phyloP scores from a whole-genome alignment of 1,139 yeast genomes.

The Lodderomyces orthopsilosis region DNA sequence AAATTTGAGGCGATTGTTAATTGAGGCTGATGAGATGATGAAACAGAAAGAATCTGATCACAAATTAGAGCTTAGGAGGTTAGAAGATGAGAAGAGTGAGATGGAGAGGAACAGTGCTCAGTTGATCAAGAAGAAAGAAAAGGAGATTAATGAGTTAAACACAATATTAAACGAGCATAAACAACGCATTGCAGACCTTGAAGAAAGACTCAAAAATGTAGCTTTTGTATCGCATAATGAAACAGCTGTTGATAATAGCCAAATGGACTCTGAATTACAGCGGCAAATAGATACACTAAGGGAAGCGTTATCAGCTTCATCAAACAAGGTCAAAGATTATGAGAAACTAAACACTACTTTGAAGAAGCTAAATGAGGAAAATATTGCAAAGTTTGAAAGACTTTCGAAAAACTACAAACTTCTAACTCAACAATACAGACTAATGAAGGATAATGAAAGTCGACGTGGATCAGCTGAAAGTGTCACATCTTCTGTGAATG shows the following conservation, averaged over 20 bases:
- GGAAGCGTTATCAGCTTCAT: conserved; percentile 49
- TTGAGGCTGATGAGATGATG: conserved; percentile 65
- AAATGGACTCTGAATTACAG: conserved; percentile 13
- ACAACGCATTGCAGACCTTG: background rate
- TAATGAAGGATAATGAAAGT: conserved; percentile 17
- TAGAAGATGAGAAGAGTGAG: conserved; percentile 59
- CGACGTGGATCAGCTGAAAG: conserved; percentile 3
- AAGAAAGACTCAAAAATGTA: background rate
- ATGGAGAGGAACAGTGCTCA: conserved; percentile 54
- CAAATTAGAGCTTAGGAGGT: conserved; percentile 24
- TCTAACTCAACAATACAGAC: conserved; percentile 55
- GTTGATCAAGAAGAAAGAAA: conserved; percentile 48
- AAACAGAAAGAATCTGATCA: conserved; percentile 40
- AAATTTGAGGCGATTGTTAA: conserved; percentile 64
- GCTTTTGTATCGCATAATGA: conserved; percentile 11
- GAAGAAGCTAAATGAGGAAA: conserved; percentile 66
- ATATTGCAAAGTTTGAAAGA: conserved; percentile 61
- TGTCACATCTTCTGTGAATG: background rate
- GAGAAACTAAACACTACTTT: conserved; percentile 58
- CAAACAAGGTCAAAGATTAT: conserved; percentile 50
- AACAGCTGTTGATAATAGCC: conserved; percentile 24
- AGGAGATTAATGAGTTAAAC: conserved; percentile 45
- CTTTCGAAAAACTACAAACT: conserved; percentile 64
- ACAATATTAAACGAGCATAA: background rate
- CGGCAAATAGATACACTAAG: conserved; percentile 47